A percentile compares a stretch with the other conserved stretches of the same genome.
Evolutionary conservation across 2,329 filamentous ascomycete species (phyloP).

Genomic region (Aspergillus proliferans): DNA sequence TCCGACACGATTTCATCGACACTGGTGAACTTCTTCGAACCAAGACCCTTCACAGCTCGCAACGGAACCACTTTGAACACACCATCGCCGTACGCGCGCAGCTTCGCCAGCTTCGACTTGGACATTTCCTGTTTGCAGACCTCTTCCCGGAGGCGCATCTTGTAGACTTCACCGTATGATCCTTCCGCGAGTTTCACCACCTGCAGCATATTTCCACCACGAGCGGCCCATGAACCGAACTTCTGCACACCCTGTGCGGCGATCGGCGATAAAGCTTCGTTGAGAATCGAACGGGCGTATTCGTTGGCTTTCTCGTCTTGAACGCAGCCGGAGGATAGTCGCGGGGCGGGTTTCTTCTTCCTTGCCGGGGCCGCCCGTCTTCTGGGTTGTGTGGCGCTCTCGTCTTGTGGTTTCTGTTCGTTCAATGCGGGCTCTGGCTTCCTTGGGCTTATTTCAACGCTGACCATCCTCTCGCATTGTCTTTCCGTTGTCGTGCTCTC

Average conservation of each 20-base stretch:
- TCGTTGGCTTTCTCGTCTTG: slow-evolving; percentile 26
- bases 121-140: slow-evolving; percentile 28
- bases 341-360: slow-evolving; percentile 14
- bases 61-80: slow-evolving; percentile 47
- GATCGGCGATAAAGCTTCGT: slow-evolving; percentile 30
- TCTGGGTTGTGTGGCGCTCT: slow-evolving; percentile 1
- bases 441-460: slow-evolving; percentile 19
- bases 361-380: slow-evolving; percentile 4
- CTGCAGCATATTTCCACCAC: slow-evolving; percentile 33
- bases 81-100: slow-evolving; percentile 35
- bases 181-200: slow-evolving; percentile 60
- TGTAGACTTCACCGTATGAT: slow-evolving; percentile 61
- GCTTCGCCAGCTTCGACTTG: slow-evolving; percentile 32
- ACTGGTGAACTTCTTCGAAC: slow-evolving; percentile 39
- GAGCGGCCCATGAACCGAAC: slow-evolving; percentile 34
- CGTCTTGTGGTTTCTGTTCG: neutral
- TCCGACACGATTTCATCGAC: slow-evolving; percentile 47
- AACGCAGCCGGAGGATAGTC: slow-evolving; percentile 28
- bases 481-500: slow-evolving; percentile 2
- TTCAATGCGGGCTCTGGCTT: neutral
- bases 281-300: slow-evolving; percentile 33
- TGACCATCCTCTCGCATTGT: slow-evolving; percentile 20
- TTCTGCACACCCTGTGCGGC: slow-evolving; percentile 33
- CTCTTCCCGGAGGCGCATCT: slow-evolving; percentile 41
- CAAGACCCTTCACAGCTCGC: slow-evolving; percentile 33